Conservation (phyloP, 106 monocot genomes). For the Allium sativum region DNA sequence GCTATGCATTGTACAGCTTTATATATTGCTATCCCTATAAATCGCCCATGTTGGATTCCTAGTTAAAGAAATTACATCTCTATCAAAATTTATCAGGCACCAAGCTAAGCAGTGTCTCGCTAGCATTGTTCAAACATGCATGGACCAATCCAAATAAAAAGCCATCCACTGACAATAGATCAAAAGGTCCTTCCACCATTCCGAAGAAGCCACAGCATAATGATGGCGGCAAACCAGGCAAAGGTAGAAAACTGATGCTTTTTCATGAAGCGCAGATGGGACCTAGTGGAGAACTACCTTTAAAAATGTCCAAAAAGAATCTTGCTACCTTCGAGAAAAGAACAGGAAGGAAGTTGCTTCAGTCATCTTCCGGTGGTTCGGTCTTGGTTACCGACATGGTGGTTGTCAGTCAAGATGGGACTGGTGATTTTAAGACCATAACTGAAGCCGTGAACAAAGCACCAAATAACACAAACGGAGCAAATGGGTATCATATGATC, state of each 20-base stretch:
- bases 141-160: not conserved
- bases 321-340: not conserved
- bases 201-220: not conserved
- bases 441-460: conserved; percentile 18
- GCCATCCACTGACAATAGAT: not conserved
- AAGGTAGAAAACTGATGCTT: not conserved
- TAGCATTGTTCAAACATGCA: not conserved
- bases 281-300: not conserved
- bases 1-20: too few relatives aligned
- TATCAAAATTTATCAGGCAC: too few relatives aligned
- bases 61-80: too few relatives aligned
- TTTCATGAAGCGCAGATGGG: not conserved
- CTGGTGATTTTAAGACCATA: not conserved
- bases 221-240: not conserved
- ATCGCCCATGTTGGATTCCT: too few relatives aligned
- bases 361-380: not conserved
- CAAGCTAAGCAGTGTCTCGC: not conserved
- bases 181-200: not conserved
- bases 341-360: not conserved
- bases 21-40: too few relatives aligned
- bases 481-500: not conserved
- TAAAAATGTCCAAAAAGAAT: not conserved
- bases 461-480: not conserved
- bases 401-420: not conserved
- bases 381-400: not conserved